These are phyloP conservation scores for Protomyces pachydermus DNA, from an alignment of 1,139 yeast species.

Conservation along the genomic window DNA sequence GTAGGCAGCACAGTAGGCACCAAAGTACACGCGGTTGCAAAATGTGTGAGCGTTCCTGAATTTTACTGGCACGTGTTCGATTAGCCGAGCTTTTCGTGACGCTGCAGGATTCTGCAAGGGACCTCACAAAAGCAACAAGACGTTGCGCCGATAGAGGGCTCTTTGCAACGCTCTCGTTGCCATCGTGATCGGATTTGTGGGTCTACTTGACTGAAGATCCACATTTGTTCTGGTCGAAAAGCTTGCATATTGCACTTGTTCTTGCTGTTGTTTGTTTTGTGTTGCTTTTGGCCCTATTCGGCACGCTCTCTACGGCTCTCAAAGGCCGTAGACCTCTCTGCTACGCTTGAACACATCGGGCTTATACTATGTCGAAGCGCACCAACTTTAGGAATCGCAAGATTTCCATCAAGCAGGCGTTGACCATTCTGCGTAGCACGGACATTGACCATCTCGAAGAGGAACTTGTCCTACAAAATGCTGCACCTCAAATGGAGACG, in stretches of 20 bases:
- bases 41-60: too few relatives aligned
- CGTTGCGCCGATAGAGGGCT: background rate
- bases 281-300: background rate
- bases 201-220: background rate
- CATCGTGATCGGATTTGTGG: background rate
- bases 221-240: background rate
- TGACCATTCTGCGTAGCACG: conserved; percentile 67
- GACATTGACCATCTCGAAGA: conserved; percentile 78
- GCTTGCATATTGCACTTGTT: background rate
- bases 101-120: background rate
- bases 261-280: background rate
- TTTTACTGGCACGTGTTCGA: too few relatives aligned
- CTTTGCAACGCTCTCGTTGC: background rate
- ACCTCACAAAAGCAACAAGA: background rate
- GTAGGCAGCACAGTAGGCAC: too few relatives aligned
- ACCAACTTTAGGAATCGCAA: conserved; percentile 71
- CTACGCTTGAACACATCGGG: background rate
- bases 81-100: background rate
- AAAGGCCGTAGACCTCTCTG: background rate
- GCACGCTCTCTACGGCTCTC: background rate
- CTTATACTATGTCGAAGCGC: conserved; percentile 31
- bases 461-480: conserved; percentile 69
- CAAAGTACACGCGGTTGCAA: too few relatives aligned
- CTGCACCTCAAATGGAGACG: conserved; percentile 83
- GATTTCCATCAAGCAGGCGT: conserved; percentile 83